Evolutionary conservation across 2,329 filamentous ascomycete species (phyloP), one percentile per base, ranked within the genome.

Genomic region (Scedosporium boydii): DNA sequence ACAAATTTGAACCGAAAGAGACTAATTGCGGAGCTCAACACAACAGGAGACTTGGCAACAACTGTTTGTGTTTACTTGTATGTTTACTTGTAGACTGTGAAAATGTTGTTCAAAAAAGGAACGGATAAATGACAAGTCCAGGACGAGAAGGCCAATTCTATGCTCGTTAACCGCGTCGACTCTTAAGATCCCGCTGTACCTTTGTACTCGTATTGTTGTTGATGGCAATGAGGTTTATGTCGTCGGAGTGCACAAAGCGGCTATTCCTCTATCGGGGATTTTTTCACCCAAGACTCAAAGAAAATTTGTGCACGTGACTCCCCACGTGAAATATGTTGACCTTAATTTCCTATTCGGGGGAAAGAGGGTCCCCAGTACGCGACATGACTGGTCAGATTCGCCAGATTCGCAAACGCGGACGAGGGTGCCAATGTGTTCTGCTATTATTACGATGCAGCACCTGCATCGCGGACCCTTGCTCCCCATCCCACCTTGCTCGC

Each of bases 401-500:
- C 7, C 18, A 55, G 23, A 55, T 14, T 14, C 18, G 18, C 18
- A 27, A 55, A 55, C 51, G 51, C 51, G 51, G 51, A 55, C 51
- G 51, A 27, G 51, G 51, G 51, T 55, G 51, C 23, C 51, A 55
- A 23, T 55, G 51, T 55, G 9, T 23, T 14, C 21, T 48, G 44
- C n/a, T 48, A 55, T 55, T 55, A 55, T 55, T 55, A 55, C 51
- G 18, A 23, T 55, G 51, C 51, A 23, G 51, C 51, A 23, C 16
- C 51, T 55, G 18, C 18, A 55, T 55, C 51, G 51, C 51, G 51
- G 51, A 55, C 51, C 51, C 51, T 55, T 55, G 51, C 23, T 27
- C 51, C 51, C 51, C 51, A 55, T 55, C 51, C 51, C 51, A 55
- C 51, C 51, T 23, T 23, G 51, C 51, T 55, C 51, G 51, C 51